These are phyloP conservation scores for Polyporus arcularius DNA, from an alignment of 768 basidiomycete species.

Conservation along the genomic window DNA sequence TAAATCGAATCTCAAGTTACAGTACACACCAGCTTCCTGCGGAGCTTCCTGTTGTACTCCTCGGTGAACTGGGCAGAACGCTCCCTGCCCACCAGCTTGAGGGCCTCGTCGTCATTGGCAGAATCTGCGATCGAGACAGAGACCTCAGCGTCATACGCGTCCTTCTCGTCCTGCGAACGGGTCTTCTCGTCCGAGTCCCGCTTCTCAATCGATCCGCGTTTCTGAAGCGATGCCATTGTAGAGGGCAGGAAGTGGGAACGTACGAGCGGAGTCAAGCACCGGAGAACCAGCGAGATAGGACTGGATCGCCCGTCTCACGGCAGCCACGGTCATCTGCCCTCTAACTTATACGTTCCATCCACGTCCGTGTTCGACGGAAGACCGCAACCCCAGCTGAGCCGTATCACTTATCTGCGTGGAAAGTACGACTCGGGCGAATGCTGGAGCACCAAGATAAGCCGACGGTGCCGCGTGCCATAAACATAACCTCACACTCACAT, in stretches of 20 bases:
- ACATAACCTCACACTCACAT: slow-evolving; percentile 12
- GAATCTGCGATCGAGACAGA: slow-evolving; percentile 33
- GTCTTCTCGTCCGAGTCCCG: slow-evolving; percentile 9
- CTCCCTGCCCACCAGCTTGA: slow-evolving; percentile 57
- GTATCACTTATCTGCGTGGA: slow-evolving; percentile 1
- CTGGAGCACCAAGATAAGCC: slow-evolving; percentile 9
- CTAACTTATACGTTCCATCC: slow-evolving; percentile 1
- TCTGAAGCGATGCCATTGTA: slow-evolving; percentile 19
- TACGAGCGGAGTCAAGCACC: background rate
- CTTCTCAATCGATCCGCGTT: slow-evolving; percentile 16
- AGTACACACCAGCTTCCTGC: slow-evolving; percentile 54
- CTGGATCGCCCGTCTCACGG: slow-evolving; percentile 6
- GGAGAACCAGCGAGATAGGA: slow-evolving; percentile 1
- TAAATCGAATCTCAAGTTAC: background rate
- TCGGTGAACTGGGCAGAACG: slow-evolving; percentile 55
- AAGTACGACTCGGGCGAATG: background rate
- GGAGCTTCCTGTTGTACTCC: slow-evolving; percentile 58
- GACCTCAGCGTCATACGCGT: slow-evolving; percentile 7
- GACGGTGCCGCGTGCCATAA: slow-evolving; percentile 7
- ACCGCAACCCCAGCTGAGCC: background rate
- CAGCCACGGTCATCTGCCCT: background rate
- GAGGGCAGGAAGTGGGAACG: background rate
- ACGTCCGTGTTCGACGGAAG: background rate
- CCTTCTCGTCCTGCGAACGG: slow-evolving; percentile 21
- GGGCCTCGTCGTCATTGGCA: slow-evolving; percentile 57